Base-by-base conservation (phyloP, 2,329 filamentous ascomycete genomes). In the Didymella segeticola region DNA sequence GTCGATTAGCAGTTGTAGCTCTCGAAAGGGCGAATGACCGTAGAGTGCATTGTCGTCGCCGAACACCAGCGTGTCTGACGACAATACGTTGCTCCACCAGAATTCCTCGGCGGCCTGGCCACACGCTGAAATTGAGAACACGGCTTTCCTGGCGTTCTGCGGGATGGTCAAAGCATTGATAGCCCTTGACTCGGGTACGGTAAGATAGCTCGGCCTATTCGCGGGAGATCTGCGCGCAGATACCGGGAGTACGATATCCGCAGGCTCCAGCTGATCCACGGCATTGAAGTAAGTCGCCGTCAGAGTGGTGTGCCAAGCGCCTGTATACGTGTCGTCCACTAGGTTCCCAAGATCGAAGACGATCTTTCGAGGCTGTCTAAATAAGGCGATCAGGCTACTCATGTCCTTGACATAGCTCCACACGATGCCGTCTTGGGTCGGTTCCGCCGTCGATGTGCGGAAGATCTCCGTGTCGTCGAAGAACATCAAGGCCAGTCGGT, bases 391-490 rank as follows among this genome's bases (percentile, higher is more conserved):
- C 68, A 87, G 93, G 47, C 83, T 80, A 1, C 88, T 89, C 84
- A 92, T 86, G 69, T 96, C 90, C 73, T 93, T 95, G 48, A 87
- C 78, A 68, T 90, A 91, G 1, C 83, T 86, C 89, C 89, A 93
- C 37, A 82, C 77, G 57, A 95, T 92, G 6, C 90, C 90, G 19
- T 81, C 81, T 4, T 77, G 61, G 0, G 86, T 90, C 1, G 91
- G 90, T 75, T 96, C 89, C 4, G 90, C 89, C 1, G 91, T 96
- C 5, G 89, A 92, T 2, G 90, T 93, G 20, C 90, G 82, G 80
- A 89, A 95, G n/a, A 96, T 82, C 70, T 96, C 90, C 9, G 84
- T 86, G 70, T 93, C 89, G 33, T 85, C 86, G 30, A 95, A 79
- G 64, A 88, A 95, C 82, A 95, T 87, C 26, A 88, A 73, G 4